Conservation (phyloP, 2,329 filamentous ascomycete genomes). For the Dactylellina cionopaga region DNA sequence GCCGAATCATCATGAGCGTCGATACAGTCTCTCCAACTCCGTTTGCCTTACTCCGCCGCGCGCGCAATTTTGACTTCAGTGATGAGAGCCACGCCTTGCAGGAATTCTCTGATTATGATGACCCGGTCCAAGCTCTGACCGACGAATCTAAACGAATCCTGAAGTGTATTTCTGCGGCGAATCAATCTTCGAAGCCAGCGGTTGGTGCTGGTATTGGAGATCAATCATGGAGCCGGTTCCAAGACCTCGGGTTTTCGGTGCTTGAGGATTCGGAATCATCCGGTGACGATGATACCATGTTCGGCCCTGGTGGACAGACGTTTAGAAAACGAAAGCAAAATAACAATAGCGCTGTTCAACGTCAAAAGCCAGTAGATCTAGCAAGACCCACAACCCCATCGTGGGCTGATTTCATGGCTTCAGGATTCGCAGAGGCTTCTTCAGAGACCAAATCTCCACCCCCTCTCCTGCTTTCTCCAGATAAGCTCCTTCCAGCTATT, state of each 20-base stretch:
- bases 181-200: constrained; percentile 80
- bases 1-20: constrained; percentile 96
- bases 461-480: constrained; percentile 83
- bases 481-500: constrained; percentile 89
- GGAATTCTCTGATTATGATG: constrained; percentile 86
- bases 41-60: constrained; percentile 86
- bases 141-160: constrained; percentile 94
- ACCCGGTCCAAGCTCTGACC: constrained; percentile 85
- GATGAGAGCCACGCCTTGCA: constrained; percentile 86
- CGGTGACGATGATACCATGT: constrained; percentile 64
- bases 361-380: constrained; percentile 65
- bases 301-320: constrained; percentile 67
- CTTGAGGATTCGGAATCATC: constrained; percentile 68
- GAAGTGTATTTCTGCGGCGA: constrained; percentile 84
- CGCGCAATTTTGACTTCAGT: constrained; percentile 94
- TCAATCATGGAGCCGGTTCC: constrained; percentile 90
- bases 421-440: constrained; percentile 81
- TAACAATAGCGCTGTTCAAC: constrained; percentile 13
- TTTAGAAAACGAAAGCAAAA: constrained; percentile 65
- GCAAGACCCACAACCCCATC: constrained; percentile 92
- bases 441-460: constrained; percentile 71
- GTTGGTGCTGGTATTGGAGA: constrained; percentile 78
- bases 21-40: constrained; percentile 93
- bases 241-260: constrained; percentile 90
- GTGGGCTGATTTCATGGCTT: constrained; percentile 97